Conservation (phyloP, 2,329 filamentous ascomycete species). For the Colletotrichum lentis region DNA sequence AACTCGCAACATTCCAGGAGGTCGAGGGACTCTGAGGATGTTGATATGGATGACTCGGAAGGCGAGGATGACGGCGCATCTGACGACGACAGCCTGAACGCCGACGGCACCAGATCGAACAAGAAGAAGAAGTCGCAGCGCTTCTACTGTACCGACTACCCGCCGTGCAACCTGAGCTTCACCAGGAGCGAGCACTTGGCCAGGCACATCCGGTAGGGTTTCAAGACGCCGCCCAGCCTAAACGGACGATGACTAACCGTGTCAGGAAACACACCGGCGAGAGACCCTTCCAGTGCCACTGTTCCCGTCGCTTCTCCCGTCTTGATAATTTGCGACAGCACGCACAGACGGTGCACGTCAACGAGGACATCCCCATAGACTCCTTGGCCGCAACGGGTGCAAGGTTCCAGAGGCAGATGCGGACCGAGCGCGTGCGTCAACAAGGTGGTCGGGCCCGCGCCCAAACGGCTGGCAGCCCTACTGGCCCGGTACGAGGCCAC, state of each 20-base stretch:
- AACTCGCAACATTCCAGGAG: conserved; percentile 69
- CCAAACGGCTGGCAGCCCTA: conserved; percentile 77
- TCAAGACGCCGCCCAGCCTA: neutral
- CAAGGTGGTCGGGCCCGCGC: conserved; percentile 77
- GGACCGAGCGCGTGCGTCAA: conserved; percentile 83
- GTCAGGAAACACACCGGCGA: conserved; percentile 94
- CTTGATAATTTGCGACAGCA: conserved; percentile 96
- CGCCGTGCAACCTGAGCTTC: conserved; percentile 92
- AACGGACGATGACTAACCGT: conserved; percentile 6
- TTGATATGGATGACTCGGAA: conserved; percentile 80
- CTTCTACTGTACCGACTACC: conserved; percentile 96
- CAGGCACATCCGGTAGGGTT: conserved; percentile 81
- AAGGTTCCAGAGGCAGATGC: conserved; percentile 88
- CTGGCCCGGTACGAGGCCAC: conserved; percentile 78
- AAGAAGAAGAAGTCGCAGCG: conserved; percentile 98
- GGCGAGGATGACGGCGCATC: conserved; percentile 69
- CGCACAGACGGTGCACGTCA: conserved; percentile 96
- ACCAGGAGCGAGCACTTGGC: conserved; percentile 95
- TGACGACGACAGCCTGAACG: conserved; percentile 71
- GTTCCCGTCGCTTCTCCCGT: conserved; percentile 88
- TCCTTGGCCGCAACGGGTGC: conserved; percentile 93
- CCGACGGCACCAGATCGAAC: conserved; percentile 72
- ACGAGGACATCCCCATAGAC: conserved; percentile 94
- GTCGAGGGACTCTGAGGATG: conserved; percentile 71
- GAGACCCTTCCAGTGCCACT: conserved; percentile 95